A percentile compares a stretch with the other conserved stretches of the same genome.
phyloP scores from a whole-genome alignment of 1,284 basidiomycete species.

The Ganoderma sp. region DNA sequence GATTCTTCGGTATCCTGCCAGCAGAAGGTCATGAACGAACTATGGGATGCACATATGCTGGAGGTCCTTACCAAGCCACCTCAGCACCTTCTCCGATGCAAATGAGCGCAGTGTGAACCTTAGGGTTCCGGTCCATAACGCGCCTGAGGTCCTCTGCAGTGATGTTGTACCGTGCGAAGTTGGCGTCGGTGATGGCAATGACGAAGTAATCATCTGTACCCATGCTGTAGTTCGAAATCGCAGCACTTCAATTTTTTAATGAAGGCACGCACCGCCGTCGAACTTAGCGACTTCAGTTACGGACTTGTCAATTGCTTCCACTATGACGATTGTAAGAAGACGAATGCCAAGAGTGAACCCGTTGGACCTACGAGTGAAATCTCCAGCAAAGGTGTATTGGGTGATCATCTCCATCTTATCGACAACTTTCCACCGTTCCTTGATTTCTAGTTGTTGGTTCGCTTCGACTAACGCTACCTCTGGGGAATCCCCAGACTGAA shows the following conservation, averaged over 20 bases:
- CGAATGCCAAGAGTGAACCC: not conserved
- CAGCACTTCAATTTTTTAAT: not conserved
- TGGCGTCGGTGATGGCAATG: conserved; percentile 71
- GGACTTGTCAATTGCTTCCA: conserved; percentile 68
- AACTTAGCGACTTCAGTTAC: conserved; percentile 63
- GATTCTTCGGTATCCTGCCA: conserved; percentile 61
- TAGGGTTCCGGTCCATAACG: conserved; percentile 64
- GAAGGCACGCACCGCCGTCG: conserved; percentile 55
- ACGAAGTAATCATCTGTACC: conserved; percentile 70
- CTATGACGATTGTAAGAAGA: conserved; percentile 39
- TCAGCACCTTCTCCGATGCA: conserved; percentile 75
- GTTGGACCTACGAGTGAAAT: conserved; percentile 58
- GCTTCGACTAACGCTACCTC: conserved; percentile 58
- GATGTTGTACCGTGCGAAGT: conserved; percentile 67
- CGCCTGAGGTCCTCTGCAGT: conserved; percentile 61
- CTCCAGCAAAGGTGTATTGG: conserved; percentile 71
- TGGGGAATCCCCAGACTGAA: conserved; percentile 66
- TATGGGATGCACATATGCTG: not conserved
- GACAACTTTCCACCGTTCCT: conserved; percentile 66
- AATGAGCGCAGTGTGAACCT: conserved; percentile 68
- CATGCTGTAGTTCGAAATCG: not conserved
- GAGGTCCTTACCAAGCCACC: conserved; percentile 55
- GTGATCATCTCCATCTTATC: conserved; percentile 73
- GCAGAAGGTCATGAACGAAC: conserved; percentile 2
- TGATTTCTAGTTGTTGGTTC: conserved; percentile 53